Evolutionary conservation across 768 basidiomycete species (phyloP).

Genomic region (Tubosaeta brunneosetosa): DNA sequence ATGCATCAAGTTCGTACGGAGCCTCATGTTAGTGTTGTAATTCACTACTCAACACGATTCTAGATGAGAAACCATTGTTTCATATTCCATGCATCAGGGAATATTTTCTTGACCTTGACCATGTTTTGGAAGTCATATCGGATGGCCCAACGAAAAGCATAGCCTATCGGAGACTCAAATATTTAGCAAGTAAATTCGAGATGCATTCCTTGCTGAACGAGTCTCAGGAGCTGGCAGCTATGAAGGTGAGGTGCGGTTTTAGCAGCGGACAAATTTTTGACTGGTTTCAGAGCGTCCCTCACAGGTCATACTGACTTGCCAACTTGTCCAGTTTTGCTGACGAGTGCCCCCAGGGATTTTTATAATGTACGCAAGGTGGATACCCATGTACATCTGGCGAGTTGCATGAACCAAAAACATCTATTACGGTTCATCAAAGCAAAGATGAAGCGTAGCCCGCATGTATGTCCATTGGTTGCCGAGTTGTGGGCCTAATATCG

Average conservation of each 20-base stretch:
- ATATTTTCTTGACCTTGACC: slow-evolving; percentile 95
- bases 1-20: slow-evolving; percentile 5
- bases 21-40: neutral
- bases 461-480: slow-evolving; percentile 42
- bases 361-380: slow-evolving; percentile 98
- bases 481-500: neutral
- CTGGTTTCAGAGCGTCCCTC: slow-evolving; percentile 26
- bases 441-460: slow-evolving; percentile 88
- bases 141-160: slow-evolving; percentile 97
- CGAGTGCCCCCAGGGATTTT: slow-evolving; percentile 67
- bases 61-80: slow-evolving; percentile 56
- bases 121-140: slow-evolving; percentile 82
- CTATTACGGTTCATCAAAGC: slow-evolving; percentile 96
- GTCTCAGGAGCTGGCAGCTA: slow-evolving; percentile 88
- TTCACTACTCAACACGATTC: slow-evolving; percentile 6
- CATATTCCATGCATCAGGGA: slow-evolving; percentile 84
- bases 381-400: slow-evolving; percentile 97
- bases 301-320: slow-evolving; percentile 19
- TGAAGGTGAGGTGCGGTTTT: slow-evolving; percentile 64
- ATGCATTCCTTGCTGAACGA: slow-evolving; percentile 93
- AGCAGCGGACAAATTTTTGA: slow-evolving; percentile 3
- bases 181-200: slow-evolving; percentile 88
- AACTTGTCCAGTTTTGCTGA: slow-evolving; percentile 1
- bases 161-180: slow-evolving; percentile 87
- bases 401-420: slow-evolving; percentile 99